phyloP scores from a whole-genome alignment of 805 yeast genomes.

The Candida suzukii region DNA sequence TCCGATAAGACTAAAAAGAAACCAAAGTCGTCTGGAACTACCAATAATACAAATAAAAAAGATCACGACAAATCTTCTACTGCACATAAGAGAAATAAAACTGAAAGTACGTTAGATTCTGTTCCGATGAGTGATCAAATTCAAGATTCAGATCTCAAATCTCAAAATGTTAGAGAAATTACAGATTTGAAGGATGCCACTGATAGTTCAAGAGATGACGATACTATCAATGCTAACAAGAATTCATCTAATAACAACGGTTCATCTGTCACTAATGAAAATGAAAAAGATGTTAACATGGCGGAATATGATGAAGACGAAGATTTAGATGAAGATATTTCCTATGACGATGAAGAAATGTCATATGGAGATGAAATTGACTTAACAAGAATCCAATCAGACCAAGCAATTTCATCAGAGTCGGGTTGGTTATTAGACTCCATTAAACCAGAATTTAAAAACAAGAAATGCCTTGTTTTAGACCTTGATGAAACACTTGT shows the following conservation, averaged over 20 bases:
- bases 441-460: conserved; percentile 38
- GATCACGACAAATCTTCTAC: neutral
- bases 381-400: conserved; percentile 60
- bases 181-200: conserved; percentile 27
- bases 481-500: conserved; percentile 96
- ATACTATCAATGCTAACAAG: conserved; percentile 14
- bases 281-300: conserved; percentile 4
- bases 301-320: conserved; percentile 20
- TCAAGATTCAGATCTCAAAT: conserved; percentile 5
- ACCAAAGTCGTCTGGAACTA: neutral
- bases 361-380: conserved; percentile 35
- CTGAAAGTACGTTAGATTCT: conserved; percentile 4
- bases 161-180: conserved; percentile 18
- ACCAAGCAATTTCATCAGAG: conserved; percentile 53
- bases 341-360: conserved; percentile 11
- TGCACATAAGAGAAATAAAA: neutral
- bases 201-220: conserved; percentile 29
- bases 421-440: conserved; percentile 63
- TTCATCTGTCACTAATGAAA: neutral
- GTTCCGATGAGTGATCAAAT: neutral
- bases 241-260: neutral
- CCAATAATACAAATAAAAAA: conserved; percentile 2
- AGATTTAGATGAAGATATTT: conserved; percentile 1
- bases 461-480: conserved; percentile 78
- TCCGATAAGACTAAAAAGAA: neutral